Conservation (phyloP, 148 eudicot species). For the Cornus suecica region DNA sequence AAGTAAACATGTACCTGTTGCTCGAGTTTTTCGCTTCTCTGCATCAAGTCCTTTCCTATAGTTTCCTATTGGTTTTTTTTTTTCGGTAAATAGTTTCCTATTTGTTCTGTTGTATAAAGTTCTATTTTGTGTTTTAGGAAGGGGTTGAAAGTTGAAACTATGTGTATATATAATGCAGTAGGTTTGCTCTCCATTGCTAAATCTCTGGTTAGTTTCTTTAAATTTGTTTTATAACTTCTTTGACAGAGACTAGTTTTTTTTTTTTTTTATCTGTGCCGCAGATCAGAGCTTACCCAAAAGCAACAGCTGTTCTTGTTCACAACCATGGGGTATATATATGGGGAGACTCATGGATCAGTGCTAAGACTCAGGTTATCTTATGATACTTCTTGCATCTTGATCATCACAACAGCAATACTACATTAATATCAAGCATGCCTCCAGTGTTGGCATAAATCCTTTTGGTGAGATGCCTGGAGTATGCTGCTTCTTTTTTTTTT, state of each 20-base stretch:
- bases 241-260: neutral
- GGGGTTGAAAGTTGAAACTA: neutral
- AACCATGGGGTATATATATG: constrained; percentile 14
- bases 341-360: constrained; percentile 18
- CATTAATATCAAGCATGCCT: too few relatives aligned
- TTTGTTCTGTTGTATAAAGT: neutral
- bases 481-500: too few relatives aligned
- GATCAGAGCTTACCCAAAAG: constrained; percentile 9
- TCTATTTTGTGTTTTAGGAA: neutral
- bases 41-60: neutral
- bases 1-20: neutral
- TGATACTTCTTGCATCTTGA: too few relatives aligned
- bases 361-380: constrained; percentile 14
- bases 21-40: neutral
- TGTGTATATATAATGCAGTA: neutral
- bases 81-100: neutral
- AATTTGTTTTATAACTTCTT: neutral
- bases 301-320: constrained; percentile 18
- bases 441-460: too few relatives aligned
- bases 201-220: neutral
- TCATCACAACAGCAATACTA: too few relatives aligned
- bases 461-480: too few relatives aligned
- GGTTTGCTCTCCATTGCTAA: neutral
- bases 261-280: neutral
- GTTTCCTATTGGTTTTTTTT: neutral